These are phyloP conservation scores for Ochromonas danica DNA, from an alignment of 108 stramenopile species.

Conservation along the genomic window DNA sequence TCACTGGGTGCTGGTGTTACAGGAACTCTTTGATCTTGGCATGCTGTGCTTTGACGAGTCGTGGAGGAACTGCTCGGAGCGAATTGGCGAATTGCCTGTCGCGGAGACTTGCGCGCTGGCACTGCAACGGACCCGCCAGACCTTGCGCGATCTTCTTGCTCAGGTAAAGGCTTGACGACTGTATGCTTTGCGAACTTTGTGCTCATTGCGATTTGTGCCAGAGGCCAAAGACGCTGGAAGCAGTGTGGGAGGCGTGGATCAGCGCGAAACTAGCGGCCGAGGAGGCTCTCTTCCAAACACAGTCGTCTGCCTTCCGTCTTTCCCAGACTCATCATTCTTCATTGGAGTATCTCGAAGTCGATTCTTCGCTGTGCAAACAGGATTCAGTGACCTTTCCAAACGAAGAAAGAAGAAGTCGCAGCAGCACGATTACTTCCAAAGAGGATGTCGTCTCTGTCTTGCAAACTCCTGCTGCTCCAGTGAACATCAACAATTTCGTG, in stretches of 20 bases:
- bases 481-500: neutral
- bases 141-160: neutral
- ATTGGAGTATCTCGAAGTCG: neutral
- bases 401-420: neutral
- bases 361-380: neutral
- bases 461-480: neutral
- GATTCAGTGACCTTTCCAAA: neutral
- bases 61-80: neutral
- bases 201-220: neutral
- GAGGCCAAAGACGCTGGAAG: neutral
- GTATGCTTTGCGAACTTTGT: neutral
- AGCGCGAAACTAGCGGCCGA: neutral
- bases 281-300: neutral
- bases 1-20: neutral
- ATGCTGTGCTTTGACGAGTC: neutral
- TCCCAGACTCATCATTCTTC: neutral
- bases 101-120: neutral
- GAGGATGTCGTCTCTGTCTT: neutral
- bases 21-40: neutral
- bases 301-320: neutral
- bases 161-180: neutral
- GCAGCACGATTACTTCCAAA: neutral
- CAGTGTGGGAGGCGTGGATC: neutral
- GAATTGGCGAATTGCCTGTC: neutral
- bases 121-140: neutral